Evolutionary conservation across 176 grass and related monocot genomes (phyloP), one percentile per base, ranked within the genome.

Genomic region (Cenchrus fungigraminus): DNA sequence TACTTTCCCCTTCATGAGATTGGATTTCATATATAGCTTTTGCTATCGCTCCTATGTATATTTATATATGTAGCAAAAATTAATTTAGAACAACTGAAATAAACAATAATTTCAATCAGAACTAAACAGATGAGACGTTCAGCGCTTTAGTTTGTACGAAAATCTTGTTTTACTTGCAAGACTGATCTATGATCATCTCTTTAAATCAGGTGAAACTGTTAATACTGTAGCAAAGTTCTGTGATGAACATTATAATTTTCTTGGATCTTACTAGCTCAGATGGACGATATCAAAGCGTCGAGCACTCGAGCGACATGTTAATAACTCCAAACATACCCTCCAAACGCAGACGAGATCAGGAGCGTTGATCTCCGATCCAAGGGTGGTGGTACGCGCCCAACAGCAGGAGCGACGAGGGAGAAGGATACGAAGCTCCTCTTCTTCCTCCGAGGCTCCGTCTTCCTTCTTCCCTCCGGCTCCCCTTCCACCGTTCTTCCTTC

Each of bases 341-440:
- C 32, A 55, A 43, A n/a, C 20, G 6, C 11, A 28, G 50, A 55
- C 49, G 31, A n/a, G 71, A 88, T 84, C 75, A 10, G 1, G 20
- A 19, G 12, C 87, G 87, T 89, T 29, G 19, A 74, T 84, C 69
- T 71, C 12, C 28, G 19, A 86, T 86, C 84, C 51, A 73, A 40
- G 55, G 73, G 88, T 37, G 73, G 88, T 37, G 47, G 8, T 28
- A 46, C 37, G 28, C 49, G 32, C 54, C 4, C 72, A 71, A 45
- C 49, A 28, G 57, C 13, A 10, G 49, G 28, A 80, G 19, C 14
- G 34, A 37, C 34, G 34, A 1, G 34, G 34, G 34, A 37, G 34
- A 4, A 40, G 37, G 20, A 28, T 13, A 32, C 72, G 72, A 77
- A 77, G 25, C 43, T 14, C 65, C 12, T 82, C 64, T 77, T 81